phyloP scores from a whole-genome alignment of 2,329 filamentous ascomycete genomes.

The Colletotrichum lini region DNA sequence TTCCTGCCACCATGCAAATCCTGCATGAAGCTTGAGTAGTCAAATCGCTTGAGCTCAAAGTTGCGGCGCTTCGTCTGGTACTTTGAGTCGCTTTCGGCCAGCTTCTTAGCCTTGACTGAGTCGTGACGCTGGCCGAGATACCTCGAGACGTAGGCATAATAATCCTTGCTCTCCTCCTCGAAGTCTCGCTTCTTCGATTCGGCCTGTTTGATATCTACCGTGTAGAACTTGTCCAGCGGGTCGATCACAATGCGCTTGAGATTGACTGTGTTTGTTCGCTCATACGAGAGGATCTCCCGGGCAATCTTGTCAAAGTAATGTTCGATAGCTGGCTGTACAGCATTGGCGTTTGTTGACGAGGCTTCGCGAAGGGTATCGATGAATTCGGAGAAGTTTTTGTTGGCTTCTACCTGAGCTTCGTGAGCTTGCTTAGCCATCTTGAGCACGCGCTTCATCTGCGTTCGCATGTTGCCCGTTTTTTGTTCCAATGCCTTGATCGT shows the following conservation, averaged over 20 bases:
- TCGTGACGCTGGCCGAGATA: constrained; percentile 98
- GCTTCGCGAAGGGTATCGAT: constrained; percentile 90
- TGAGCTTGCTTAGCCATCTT: constrained; percentile 94
- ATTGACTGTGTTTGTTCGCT: constrained; percentile 85
- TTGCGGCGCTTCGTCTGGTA: constrained; percentile 94
- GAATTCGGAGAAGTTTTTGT: constrained; percentile 86
- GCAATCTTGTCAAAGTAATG: constrained; percentile 99
- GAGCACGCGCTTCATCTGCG: constrained; percentile 95
- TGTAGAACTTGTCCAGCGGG: constrained; percentile 91
- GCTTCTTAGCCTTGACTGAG: constrained; percentile 97
- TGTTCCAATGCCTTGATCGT: constrained; percentile 97
- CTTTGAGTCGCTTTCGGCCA: constrained; percentile 93
- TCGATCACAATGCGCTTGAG: constrained; percentile 96
- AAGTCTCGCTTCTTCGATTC: constrained; percentile 98
- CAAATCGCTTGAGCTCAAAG: constrained; percentile 97
- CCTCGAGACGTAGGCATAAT: constrained; percentile 93
- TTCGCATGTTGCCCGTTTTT: constrained; percentile 94
- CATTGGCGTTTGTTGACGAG: constrained; percentile 91
- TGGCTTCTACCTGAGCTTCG: constrained; percentile 83
- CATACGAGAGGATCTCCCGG: constrained; percentile 88
- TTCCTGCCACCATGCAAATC: constrained; percentile 99
- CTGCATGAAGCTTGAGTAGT: constrained; percentile 99
- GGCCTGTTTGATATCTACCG: constrained; percentile 96
- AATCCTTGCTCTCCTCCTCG: constrained; percentile 98
- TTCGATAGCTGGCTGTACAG: constrained; percentile 95